Base-by-base conservation (phyloP, 108 stramenopile species). In the Poteriospumella lacustris region DNA sequence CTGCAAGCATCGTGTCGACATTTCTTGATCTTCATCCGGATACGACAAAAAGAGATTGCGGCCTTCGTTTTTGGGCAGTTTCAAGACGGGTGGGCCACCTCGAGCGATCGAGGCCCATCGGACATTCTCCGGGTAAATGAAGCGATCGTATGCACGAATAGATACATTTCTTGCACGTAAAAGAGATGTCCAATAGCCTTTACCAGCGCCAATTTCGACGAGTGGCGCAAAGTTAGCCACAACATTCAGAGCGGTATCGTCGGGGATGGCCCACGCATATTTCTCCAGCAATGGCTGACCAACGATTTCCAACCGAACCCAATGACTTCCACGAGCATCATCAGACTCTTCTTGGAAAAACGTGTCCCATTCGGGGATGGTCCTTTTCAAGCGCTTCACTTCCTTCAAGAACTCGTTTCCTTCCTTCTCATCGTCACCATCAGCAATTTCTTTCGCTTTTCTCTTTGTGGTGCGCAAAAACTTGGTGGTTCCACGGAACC, bases 181-280 rank as follows among this genome's bases (percentile, higher is more conserved):
- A 0, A 88, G 84, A 64, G 41, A 59, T 26, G 82, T 81, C 87
- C 87, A 88, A 44, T 88, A 88, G 44, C 87, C 87, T 29, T 77
- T 70, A n/a, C 87, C 87, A n/a, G 84, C 84, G 19, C 85, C 87
- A 3, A 88, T 79, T 69, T 88, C 87, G 1, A 88, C 81, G 34
- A 88, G 42, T 26, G 85, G 85, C 1, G 67, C 59, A 72, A 83
- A 85, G 43, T 80, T 58, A 12, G 24, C 59, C 9, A 82, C 34
- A 33, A 83, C 44, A 19, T 43, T 43, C 59, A 88, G 68, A 1
- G 85, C 85, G 2, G 68, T 36, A 1, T 82, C 84, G 82, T 86
- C 84, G 1, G 87, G 87, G 31, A 88, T 78, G 0, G 85, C 87
- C 87, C 87, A 88, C 36, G 87, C 85, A 58, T 82, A 88, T 43